Evolutionary conservation across 495 filamentous ascomycete species (phyloP).

Genomic region (Durotheca rogersii): DNA sequence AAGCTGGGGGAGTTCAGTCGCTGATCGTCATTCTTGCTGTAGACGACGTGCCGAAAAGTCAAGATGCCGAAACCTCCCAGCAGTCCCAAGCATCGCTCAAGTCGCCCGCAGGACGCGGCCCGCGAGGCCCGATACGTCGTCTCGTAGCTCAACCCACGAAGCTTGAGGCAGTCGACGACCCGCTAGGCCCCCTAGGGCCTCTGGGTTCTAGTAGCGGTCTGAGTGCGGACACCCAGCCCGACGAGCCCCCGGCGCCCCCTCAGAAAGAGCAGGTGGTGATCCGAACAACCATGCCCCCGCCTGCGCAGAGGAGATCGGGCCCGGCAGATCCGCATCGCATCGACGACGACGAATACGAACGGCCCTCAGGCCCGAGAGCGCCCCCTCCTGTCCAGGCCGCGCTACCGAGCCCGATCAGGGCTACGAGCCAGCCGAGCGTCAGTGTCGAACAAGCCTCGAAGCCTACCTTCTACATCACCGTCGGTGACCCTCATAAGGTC

Average conservation of each 20-base stretch:
- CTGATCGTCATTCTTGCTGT: slow-evolving; percentile 29
- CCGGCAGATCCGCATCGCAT: slow-evolving; percentile 52
- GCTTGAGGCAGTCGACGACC: slow-evolving; percentile 80
- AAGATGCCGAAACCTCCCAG: slow-evolving; percentile 31
- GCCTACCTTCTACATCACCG: slow-evolving; percentile 85
- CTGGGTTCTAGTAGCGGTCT: slow-evolving; percentile 53
- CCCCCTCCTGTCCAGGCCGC: slow-evolving; percentile 75
- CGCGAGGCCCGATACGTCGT: slow-evolving; percentile 54
- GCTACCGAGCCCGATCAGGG: slow-evolving; percentile 51
- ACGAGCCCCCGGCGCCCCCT: slow-evolving; percentile 83
- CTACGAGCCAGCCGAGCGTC: slow-evolving; percentile 75
- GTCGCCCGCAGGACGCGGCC: slow-evolving; percentile 33
- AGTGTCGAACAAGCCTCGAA: slow-evolving; percentile 87
- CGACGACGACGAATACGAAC: slow-evolving; percentile 52
- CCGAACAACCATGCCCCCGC: slow-evolving; percentile 52
- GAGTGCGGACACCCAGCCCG: slow-evolving; percentile 42
- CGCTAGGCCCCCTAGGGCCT: slow-evolving; percentile 89
- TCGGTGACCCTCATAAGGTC: slow-evolving; percentile 97
- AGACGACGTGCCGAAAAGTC: slow-evolving; percentile 14
- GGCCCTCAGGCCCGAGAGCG: slow-evolving; percentile 55
- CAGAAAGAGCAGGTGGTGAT: slow-evolving; percentile 74
- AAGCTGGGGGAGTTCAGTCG: slow-evolving; percentile 2
- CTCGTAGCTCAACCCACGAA: slow-evolving; percentile 78
- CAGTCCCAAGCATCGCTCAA: slow-evolving; percentile 38
- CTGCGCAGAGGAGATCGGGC: slow-evolving; percentile 53